These are phyloP conservation scores for Catenaria anguillulae DNA, from an alignment of 371 early-diverging fungal species.

Conservation along the genomic window DNA sequence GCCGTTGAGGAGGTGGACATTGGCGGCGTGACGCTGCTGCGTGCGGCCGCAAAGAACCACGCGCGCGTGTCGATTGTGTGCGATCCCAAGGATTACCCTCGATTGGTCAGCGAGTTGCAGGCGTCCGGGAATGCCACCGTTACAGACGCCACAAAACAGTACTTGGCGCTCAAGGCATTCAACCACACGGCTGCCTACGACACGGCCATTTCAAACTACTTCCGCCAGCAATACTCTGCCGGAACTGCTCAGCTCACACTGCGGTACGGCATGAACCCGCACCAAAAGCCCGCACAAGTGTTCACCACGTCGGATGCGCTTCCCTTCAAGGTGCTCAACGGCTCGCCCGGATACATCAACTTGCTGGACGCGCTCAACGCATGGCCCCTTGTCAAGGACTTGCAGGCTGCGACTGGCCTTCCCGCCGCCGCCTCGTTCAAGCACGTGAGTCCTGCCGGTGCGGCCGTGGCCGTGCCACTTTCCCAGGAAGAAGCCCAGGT, in stretches of 20 bases:
- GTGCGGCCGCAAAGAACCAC: constrained; percentile 98
- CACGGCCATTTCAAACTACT: constrained; percentile 82
- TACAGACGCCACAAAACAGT: constrained; percentile 27
- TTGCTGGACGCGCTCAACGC: constrained; percentile 89
- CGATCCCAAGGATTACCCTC: constrained; percentile 79
- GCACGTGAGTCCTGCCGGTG: constrained; percentile 96
- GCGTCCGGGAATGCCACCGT: constrained; percentile 11
- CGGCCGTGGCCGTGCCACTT: constrained; percentile 78
- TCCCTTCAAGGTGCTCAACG: constrained; percentile 81
- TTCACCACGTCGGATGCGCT: constrained; percentile 60
- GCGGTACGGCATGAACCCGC: constrained; percentile 95
- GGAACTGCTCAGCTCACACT: constrained; percentile 61
- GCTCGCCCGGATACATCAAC: constrained; percentile 96
- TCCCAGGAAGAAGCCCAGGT: constrained; percentile 69
- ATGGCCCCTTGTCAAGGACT: constrained; percentile 92
- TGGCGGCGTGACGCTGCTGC: constrained; percentile 91
- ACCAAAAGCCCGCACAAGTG: constrained; percentile 93
- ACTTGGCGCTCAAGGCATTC: constrained; percentile 54
- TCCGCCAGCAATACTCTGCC: constrained; percentile 73
- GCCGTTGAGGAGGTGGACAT: constrained; percentile 97
- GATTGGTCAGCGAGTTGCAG: constrained; percentile 51
- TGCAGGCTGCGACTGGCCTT: constrained; percentile 45
- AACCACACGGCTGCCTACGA: constrained; percentile 92
- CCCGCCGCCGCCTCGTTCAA: constrained; percentile 96
- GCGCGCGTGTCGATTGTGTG: constrained; percentile 79